Base-by-base conservation (phyloP, 352 stramenopile species). In the Globisporangium nagaii region DNA sequence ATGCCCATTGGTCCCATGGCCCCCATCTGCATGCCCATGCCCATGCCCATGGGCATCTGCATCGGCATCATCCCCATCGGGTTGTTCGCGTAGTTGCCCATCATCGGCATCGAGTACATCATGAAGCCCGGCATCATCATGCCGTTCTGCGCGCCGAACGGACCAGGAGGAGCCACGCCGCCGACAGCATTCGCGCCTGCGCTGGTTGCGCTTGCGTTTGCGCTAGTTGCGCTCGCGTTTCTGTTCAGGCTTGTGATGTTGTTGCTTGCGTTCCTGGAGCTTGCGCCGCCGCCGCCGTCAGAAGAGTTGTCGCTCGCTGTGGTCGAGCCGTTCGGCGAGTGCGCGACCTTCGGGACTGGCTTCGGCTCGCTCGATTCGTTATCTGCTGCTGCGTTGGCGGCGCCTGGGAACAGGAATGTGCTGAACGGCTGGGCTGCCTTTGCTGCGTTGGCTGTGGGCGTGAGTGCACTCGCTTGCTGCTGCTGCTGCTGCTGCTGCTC, bases 121-220 rank as follows among this genome's bases (percentile, higher is more conserved):
- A 93, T 84, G 51, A 93, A 90, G 28, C 79, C 75, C 22, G 84
- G 84, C 65, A 89, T 79, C 76, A 88, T 85, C 78, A 90, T 88
- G 55, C 67, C 68, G 47, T 65, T 71, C 5, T 60, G 30, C 9
- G 56, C 55, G 35, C 56, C 48, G 39, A 62, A 62, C 12, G 56
- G 37, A 31, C 51, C 39, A 10, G 25, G 6, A 13, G 44, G 28
- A n/a, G 31, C 9, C 35, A 12, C 22, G 42, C 28, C 19, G 42
- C 25, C 12, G 22, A 37, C 43, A 27, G 27, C 17, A 24, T 31
- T 34, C 13, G 24, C 25, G n/a, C 30, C 28, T 6, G 22, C 15
- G 2, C 5, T 31, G n/a, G 8, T 42, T 42, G 51, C 45, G 22
- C 24, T 58, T 15, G 42, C n/a, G 9, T 15, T 47, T 1, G 34